Percentiles rank a stretch among this genome's conserved stretches.
phyloP scores from a whole-genome alignment of 75 land plant species.

The Sequoia sempervirens region DNA sequence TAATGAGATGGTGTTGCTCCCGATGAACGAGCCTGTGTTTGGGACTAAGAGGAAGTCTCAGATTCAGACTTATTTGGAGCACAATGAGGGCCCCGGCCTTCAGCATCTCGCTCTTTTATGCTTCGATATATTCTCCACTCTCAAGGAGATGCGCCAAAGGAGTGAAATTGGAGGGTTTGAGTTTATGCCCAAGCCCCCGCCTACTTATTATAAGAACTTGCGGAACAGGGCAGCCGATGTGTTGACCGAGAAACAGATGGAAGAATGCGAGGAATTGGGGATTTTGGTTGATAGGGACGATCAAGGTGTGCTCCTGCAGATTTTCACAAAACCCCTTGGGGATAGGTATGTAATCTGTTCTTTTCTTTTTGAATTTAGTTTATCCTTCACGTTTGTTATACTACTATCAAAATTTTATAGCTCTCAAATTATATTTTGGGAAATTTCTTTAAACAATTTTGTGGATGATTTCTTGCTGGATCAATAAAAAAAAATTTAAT shows the following conservation, averaged over 20 bases:
- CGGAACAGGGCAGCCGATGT: conserved; percentile 61
- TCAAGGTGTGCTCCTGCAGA: conserved; percentile 90
- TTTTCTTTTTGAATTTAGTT: neutral
- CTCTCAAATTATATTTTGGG: neutral
- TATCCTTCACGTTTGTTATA: too few relatives aligned
- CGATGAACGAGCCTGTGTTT: conserved; percentile 84
- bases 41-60: conserved; percentile 91
- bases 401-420: neutral
- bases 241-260: conserved; percentile 74
- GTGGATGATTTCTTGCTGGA: too few relatives aligned
- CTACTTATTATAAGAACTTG: conserved; percentile 80
- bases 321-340: conserved; percentile 96
- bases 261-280: conserved; percentile 89
- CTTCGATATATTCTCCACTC: conserved; percentile 67
- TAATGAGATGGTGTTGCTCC: conserved; percentile 79
- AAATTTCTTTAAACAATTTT: neutral
- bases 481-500: neutral
- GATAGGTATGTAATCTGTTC: conserved; percentile 63
- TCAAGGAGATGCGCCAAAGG: conserved; percentile 74
- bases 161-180: conserved; percentile 79
- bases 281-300: conserved; percentile 94
- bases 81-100: conserved; percentile 84
- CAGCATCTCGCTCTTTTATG: conserved; percentile 85
- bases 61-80: conserved; percentile 92
- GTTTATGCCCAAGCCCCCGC: conserved; percentile 93